phyloP scores from a whole-genome alignment of 768 basidiomycete species.

The Naganishia kalamii region DNA sequence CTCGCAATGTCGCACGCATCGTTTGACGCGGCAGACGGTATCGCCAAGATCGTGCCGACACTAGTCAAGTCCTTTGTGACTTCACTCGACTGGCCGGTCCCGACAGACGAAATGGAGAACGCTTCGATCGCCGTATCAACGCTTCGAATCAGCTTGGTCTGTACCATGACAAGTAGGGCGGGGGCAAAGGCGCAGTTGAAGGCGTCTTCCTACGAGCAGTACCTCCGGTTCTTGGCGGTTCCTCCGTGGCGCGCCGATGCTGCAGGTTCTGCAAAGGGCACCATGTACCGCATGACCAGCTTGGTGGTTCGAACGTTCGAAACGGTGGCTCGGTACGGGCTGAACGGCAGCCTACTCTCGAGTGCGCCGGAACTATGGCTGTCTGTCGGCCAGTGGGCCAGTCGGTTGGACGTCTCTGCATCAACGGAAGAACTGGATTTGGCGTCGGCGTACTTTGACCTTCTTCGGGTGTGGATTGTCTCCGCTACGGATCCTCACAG shows the following conservation, averaged over 20 bases:
- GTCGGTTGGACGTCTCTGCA: background rate
- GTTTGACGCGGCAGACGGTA: conserved; percentile 21
- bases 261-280: conserved; percentile 39
- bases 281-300: conserved; percentile 50
- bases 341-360: conserved; percentile 53
- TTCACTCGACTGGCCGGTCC: conserved; percentile 27
- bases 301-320: conserved; percentile 62
- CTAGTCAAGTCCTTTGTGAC: conserved; percentile 1
- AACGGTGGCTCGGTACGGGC: conserved; percentile 66
- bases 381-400: conserved; percentile 4
- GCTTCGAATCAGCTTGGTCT: background rate
- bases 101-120: background rate
- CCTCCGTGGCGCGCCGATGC: conserved; percentile 49
- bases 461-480: conserved; percentile 66
- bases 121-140: background rate
- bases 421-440: conserved; percentile 48
- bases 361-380: conserved; percentile 14
- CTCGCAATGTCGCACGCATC: conserved; percentile 21
- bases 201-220: conserved; percentile 52
- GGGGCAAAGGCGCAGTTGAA: background rate
- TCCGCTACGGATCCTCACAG: conserved; percentile 87
- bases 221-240: conserved; percentile 65
- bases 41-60: conserved; percentile 9
- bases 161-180: conserved; percentile 1
- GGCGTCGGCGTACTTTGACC: conserved; percentile 54